Conservation (phyloP, 192 early-diverging fungal genomes). For the Backusella psychrophila region DNA sequence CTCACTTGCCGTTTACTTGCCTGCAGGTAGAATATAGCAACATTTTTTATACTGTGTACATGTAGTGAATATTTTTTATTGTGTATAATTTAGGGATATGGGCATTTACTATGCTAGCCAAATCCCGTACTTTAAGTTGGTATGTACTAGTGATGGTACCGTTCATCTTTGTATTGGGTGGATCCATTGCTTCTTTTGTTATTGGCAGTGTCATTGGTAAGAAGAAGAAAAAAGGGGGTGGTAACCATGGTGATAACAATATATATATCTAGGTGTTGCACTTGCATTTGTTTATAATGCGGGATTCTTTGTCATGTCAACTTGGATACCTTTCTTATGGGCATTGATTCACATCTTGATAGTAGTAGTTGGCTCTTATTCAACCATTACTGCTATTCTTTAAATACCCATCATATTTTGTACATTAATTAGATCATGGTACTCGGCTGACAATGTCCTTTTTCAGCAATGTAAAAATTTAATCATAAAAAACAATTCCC, state of each 20-base stretch:
- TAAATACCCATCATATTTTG: slow-evolving; percentile 4
- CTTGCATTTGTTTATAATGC: slow-evolving; percentile 59
- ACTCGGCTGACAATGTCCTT: background rate
- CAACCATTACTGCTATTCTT: slow-evolving; percentile 59
- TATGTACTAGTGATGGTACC: slow-evolving; percentile 27
- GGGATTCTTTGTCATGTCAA: slow-evolving; percentile 66
- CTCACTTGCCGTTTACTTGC: slow-evolving; percentile 53
- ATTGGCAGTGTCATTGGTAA: slow-evolving; percentile 48
- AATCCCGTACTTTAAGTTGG: slow-evolving; percentile 32
- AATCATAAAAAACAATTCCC: background rate
- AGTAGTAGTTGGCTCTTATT: slow-evolving; percentile 57
- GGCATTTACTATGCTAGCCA: slow-evolving; percentile 41
- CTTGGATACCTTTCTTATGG: slow-evolving; percentile 72
- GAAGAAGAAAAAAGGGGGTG: background rate
- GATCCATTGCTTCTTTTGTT: slow-evolving; percentile 39
- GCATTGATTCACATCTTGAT: slow-evolving; percentile 62
- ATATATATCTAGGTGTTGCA: slow-evolving; percentile 44
- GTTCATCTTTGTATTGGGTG: slow-evolving; percentile 38
- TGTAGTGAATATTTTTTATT: background rate
- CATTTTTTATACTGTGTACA: slow-evolving; percentile 34
- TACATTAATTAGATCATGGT: background rate
- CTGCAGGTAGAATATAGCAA: slow-evolving; percentile 50
- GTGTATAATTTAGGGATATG: slow-evolving; percentile 31
- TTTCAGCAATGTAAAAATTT: background rate
- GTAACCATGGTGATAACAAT: background rate